These are phyloP conservation scores for Solanum chacoense DNA, from an alignment of 305 asterid species.

Conservation along the genomic window DNA sequence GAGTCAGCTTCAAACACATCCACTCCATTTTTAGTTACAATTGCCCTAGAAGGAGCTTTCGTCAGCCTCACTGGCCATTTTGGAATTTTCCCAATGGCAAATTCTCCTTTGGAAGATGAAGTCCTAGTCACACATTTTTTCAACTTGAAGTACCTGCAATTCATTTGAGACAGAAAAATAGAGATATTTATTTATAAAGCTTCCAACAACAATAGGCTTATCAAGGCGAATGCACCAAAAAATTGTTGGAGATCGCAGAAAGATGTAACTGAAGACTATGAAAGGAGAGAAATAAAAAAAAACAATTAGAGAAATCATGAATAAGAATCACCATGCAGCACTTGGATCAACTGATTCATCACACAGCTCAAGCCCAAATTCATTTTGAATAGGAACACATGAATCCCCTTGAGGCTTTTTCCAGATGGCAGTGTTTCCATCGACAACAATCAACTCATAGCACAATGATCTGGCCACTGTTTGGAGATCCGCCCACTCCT, in stretches of 20 bases:
- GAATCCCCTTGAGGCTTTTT: conserved; percentile 71
- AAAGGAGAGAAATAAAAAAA: not conserved
- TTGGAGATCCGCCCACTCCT: conserved; percentile 98
- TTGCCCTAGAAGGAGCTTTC: conserved; percentile 68
- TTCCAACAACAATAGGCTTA: not conserved
- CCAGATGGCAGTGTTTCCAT: conserved; percentile 97
- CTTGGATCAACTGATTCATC: conserved; percentile 70
- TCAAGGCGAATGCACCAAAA: not conserved
- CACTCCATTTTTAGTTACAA: conserved; percentile 45
- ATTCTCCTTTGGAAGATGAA: conserved; percentile 49
- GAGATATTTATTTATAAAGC: not conserved
- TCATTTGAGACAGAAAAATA: not conserved
- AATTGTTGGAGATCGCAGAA: not conserved
- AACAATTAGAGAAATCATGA: not conserved
- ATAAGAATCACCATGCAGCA: conserved; percentile 59
- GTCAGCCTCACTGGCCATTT: conserved; percentile 80
- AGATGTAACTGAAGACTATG: not conserved
- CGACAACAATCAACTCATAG: conserved; percentile 79
- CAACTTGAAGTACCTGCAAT: conserved; percentile 75
- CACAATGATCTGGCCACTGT: conserved; percentile 80
- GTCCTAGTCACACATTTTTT: conserved; percentile 71
- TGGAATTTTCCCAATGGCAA: conserved; percentile 67
- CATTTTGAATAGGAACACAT: conserved; percentile 71
- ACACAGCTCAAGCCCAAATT: conserved; percentile 62
- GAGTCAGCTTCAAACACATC: conserved; percentile 85